Evolutionary conservation across 179 eudicot species (phyloP), one percentile per base, ranked within the genome.

Genomic region (Camellia oleifera): DNA sequence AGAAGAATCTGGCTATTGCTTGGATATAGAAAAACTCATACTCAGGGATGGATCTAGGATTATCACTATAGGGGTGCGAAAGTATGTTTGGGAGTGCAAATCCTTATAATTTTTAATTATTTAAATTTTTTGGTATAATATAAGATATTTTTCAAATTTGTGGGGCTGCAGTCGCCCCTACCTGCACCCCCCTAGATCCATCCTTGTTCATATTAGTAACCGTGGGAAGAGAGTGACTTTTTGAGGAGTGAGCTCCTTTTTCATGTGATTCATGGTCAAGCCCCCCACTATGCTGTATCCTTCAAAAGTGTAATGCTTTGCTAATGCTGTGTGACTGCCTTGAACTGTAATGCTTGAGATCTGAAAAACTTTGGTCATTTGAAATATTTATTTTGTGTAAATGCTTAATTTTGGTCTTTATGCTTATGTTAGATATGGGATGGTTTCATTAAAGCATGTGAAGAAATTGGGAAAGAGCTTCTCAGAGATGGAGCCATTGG

Each of bases 371-470:
- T 72, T 50, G 58, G 32, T 6, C 18, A 7, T 50, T 72, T 72
- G 5, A 9, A 48, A 14, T 11, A 14, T 10, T 44, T 65, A 18
- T 23, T 15, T 40, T 61, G 17, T 40, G 2, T 67, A 26, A 11
- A 2, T 67, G 53, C 32, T 77, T 8, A 77, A n/a, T 48, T n/a
- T 52, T 54, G 53, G 52, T 0, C 20, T 75, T 61, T 50, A 32
- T 71, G 61, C 46, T 69, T 62, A 53, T 15, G 20, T 48, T 61
- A 81, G 77, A 77, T 81, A 75, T 76, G 76, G 79, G 83, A 81
- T 52, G 52, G 62, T 42, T 75, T 76, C 76, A 17, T 81, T n/a
- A 81, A 52, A 81, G 70, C 79, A 48, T 76, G 76, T 26, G 76
- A 69, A 72, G 46, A 67, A 32, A 76, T 76, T 61, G 83, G 79